Evolutionary conservation across 2,329 filamentous ascomycete genomes (phyloP).

Genomic region (Periconia digitata): DNA sequence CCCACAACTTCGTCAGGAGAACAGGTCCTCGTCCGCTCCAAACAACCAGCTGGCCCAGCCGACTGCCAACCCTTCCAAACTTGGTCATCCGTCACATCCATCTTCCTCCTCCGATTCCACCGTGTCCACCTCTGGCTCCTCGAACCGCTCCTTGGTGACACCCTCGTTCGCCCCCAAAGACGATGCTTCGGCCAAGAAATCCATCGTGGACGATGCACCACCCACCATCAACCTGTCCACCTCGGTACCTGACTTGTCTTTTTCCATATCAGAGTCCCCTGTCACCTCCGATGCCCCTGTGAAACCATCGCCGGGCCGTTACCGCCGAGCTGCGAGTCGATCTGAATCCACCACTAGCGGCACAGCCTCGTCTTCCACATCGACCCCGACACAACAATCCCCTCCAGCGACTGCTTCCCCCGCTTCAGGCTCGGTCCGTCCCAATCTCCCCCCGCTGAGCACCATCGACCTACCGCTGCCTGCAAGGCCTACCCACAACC

Average conservation of each 20-base stretch:
- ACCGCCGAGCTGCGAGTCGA: constrained; percentile 68
- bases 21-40: constrained; percentile 57
- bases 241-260: constrained; percentile 56
- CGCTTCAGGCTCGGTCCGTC: constrained; percentile 55
- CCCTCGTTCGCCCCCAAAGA: constrained; percentile 50
- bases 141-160: constrained; percentile 48
- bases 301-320: constrained; percentile 79
- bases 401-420: constrained; percentile 41
- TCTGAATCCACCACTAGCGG: constrained; percentile 50
- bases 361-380: constrained; percentile 26
- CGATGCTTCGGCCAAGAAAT: constrained; percentile 48
- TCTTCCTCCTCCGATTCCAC: constrained; percentile 47
- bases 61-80: constrained; percentile 27
- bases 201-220: constrained; percentile 39
- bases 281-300: constrained; percentile 42
- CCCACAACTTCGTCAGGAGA: constrained; percentile 59
- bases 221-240: constrained; percentile 55
- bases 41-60: constrained; percentile 43
- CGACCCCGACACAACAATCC: constrained; percentile 36
- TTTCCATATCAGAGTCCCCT: constrained; percentile 44
- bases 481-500: constrained; percentile 53
- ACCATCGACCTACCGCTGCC: constrained; percentile 20
- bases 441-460: constrained; percentile 59
- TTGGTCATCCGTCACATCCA: constrained; percentile 41
- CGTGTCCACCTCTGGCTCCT: constrained; percentile 53